These are phyloP conservation scores for Chlamydomonas incerta DNA, from an alignment of 139 green algal genomes.

Conservation along the genomic window DNA sequence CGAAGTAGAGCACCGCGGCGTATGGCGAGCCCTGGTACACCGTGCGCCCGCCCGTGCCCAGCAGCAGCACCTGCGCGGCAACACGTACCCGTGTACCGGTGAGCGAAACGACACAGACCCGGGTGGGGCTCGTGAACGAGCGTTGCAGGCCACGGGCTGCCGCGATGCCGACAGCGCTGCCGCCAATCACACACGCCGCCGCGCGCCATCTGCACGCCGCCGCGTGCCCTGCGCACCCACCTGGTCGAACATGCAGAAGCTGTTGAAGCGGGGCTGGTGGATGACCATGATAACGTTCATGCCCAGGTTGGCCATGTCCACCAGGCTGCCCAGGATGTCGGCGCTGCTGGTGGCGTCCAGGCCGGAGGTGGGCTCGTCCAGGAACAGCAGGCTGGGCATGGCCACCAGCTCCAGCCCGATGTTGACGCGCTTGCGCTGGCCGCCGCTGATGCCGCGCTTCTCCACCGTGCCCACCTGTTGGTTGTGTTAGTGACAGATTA, in stretches of 20 bases:
- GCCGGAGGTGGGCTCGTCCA: constrained; percentile 84
- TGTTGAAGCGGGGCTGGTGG: constrained; percentile 62
- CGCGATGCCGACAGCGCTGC: no score
- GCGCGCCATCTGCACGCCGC: no score
- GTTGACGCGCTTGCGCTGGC: constrained; percentile 88
- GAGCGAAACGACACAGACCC: no score
- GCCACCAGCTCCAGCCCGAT: constrained; percentile 82
- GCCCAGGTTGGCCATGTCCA: constrained; percentile 71
- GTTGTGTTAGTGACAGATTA: no score
- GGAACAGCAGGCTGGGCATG: constrained; percentile 78
- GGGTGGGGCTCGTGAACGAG: no score
- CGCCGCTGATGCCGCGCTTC: constrained; percentile 68
- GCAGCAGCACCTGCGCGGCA: constrained; percentile 70
- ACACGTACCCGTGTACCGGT: no score
- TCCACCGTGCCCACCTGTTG: constrained; percentile 53
- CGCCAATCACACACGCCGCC: no score
- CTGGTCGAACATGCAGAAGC: constrained; percentile 82
- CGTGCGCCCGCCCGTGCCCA: constrained; percentile 74
- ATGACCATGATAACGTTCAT: constrained; percentile 80
- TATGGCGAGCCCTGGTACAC: constrained; percentile 68
- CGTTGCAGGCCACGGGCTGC: no score
- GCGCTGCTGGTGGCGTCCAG: constrained; percentile 76
- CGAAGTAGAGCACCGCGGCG: constrained; percentile 57
- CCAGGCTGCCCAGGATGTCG: constrained; percentile 73
- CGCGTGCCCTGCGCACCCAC: constrained; percentile 61